Conservation (phyloP, 2,329 filamentous ascomycete genomes). For the Talaromyces sp. region DNA sequence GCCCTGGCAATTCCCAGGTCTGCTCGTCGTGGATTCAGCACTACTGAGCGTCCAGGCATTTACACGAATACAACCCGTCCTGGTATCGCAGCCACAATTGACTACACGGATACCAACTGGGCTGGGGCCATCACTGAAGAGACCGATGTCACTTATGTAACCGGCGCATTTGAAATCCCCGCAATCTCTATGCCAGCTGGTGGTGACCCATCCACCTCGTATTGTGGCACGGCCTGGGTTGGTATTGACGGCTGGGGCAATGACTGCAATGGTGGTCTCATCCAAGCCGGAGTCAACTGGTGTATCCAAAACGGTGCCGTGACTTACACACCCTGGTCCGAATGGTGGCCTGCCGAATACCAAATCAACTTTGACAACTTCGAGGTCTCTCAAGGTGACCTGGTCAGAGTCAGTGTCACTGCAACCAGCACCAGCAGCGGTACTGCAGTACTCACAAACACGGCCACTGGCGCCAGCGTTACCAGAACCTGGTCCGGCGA, state of each 20-base stretch:
- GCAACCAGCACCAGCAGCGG: slow-evolving; percentile 14
- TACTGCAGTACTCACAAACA: slow-evolving; percentile 8
- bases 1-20: background rate
- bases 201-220: slow-evolving; percentile 5
- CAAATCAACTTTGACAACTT: slow-evolving; percentile 11
- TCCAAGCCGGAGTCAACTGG: slow-evolving; percentile 14
- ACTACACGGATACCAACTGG: slow-evolving; percentile 11
- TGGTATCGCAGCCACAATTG: slow-evolving; percentile 7
- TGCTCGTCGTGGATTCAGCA: background rate
- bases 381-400: slow-evolving; percentile 11
- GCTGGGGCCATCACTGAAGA: slow-evolving; percentile 13
- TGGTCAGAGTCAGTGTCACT: slow-evolving; percentile 12
- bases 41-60: slow-evolving; percentile 3
- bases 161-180: slow-evolving; percentile 10
- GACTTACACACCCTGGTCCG: slow-evolving; percentile 11
- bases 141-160: slow-evolving; percentile 12
- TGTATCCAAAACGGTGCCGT: slow-evolving; percentile 12
- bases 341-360: slow-evolving; percentile 13
- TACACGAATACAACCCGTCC: slow-evolving; percentile 8
- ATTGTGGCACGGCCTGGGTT: slow-evolving; percentile 14
- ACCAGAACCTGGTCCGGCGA: slow-evolving; percentile 7
- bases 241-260: slow-evolving; percentile 14
- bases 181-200: slow-evolving; percentile 9
- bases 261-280: slow-evolving; percentile 13
- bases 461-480: slow-evolving; percentile 2